Base-by-base conservation (phyloP, 2,329 filamentous ascomycete species). In the Eutypella sp. region DNA sequence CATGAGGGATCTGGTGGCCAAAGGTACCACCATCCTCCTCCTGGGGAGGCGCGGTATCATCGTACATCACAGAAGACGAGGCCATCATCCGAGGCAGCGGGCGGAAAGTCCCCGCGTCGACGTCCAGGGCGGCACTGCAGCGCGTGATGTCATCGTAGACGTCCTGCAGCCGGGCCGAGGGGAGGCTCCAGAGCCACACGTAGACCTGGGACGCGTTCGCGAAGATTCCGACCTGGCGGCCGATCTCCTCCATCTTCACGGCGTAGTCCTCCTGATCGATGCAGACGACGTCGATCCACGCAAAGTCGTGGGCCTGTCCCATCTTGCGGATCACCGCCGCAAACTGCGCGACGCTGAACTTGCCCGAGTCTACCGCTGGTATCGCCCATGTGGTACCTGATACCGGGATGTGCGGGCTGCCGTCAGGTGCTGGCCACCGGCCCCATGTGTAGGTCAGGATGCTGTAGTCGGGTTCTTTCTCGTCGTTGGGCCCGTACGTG, bases 401-500 rank as follows among this genome's bases (percentile, higher is more conserved):
- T 15, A 45, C 36, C 3, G 3, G 22, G 18, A 45, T 41, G n/a
- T 41, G 40, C n/a, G 40, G 24, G 7, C 40, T n/a, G n/a, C n/a
- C 40, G 2, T 24, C 40, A 19, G 40, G 40, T 4, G 40, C 24
- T 19, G 3, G 24, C 40, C 40, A 42, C 15, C 45, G 31, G 4
- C 45, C 45, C 45, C 40, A 47, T 1, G 45, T 47, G 22, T 47
- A 47, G 15, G 45, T 42, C 10, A 43, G 16, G 10, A 43, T 42
- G 23, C 40, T 40, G 31, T 47, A 47, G 11, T 36, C 8, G 3
- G 45, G 45, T 20, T 47, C 40, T 15, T 13, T 24, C 22, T 25
- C 23, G 22, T 23, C 16, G 22, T 29, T 29, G 25, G 25, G 25
- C 8, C 19, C 20, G 33, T 47, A 47, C 3, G 16, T 22, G 23